A percentile compares a stretch with the other conserved stretches of the same genome.
Conservation (phyloP, 495 filamentous ascomycete species). For the Penicillium pancosmium region DNA sequence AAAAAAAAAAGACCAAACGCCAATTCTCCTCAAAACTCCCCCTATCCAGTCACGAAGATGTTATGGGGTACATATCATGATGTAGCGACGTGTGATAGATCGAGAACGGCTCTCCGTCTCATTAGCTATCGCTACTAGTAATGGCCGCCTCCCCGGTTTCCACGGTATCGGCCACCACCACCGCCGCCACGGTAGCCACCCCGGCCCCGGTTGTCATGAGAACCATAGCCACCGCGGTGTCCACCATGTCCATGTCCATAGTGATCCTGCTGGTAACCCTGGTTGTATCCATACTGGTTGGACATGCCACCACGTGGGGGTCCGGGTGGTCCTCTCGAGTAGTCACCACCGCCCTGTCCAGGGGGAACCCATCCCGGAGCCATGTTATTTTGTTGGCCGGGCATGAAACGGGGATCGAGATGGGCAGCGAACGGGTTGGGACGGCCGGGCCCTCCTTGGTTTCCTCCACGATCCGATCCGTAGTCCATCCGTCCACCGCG, state of each 20-base stretch:
- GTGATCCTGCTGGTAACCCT: conserved; percentile 30
- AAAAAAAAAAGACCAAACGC: background rate
- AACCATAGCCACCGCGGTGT: conserved; percentile 26
- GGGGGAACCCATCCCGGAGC: conserved; percentile 46
- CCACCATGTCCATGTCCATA: conserved; percentile 23
- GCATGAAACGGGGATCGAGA: conserved; percentile 52
- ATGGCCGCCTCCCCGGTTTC: conserved; percentile 20
- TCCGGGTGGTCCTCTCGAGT: conserved; percentile 44
- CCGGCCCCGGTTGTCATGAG: conserved; percentile 29
- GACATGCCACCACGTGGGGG: conserved; percentile 43
- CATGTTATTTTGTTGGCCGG: conserved; percentile 34
- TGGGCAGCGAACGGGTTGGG: conserved; percentile 59
- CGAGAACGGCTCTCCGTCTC: background rate
- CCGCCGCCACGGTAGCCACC: conserved; percentile 34
- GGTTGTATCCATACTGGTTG: conserved; percentile 32
- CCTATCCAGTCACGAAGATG: conserved; percentile 1
- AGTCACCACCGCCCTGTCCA: conserved; percentile 33
- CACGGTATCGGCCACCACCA: conserved; percentile 32
- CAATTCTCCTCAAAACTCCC: background rate
- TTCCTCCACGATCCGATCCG: conserved; percentile 24
- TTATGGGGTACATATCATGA: conserved; percentile 8
- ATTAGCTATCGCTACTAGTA: conserved; percentile 29
- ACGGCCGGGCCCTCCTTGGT: conserved; percentile 16
- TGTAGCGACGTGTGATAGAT: background rate
- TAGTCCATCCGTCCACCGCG: conserved; percentile 59